A percentile compares a stretch with the other conserved stretches of the same genome.
phyloP scores from a whole-genome alignment of 768 basidiomycete species.

The Mycena rebaudengoi region DNA sequence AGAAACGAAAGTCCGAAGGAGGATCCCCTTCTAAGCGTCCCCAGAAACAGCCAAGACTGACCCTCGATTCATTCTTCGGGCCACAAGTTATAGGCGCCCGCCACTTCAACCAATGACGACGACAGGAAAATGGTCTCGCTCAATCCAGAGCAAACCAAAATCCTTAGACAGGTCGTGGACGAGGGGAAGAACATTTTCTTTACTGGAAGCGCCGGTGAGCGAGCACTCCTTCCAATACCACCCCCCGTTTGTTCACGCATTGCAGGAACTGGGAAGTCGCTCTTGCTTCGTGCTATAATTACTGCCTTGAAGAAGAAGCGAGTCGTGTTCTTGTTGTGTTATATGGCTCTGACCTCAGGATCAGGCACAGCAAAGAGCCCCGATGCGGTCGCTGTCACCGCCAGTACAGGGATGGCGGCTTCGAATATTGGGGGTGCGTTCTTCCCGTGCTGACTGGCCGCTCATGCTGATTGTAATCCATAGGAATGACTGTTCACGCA shows the following conservation, averaged over 20 bases:
- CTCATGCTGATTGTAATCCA: conserved; percentile 52
- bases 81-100: conserved; percentile 22
- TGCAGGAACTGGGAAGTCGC: conserved; percentile 84
- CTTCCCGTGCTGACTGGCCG: conserved; percentile 28
- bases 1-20: conserved; percentile 24
- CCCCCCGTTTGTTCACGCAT: conserved; percentile 35
- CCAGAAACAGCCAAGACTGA: conserved; percentile 16
- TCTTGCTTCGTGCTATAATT: conserved; percentile 82
- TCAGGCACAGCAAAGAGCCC: too few relatives aligned
- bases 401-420: conserved; percentile 77
- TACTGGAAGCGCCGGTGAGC: conserved; percentile 78
- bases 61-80: conserved; percentile 25
- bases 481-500: conserved; percentile 78
- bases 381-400: conserved; percentile 77
- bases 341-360: too few relatives aligned
- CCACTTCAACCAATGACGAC: conserved; percentile 21
- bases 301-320: conserved; percentile 57
- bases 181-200: conserved; percentile 75
- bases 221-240: conserved; percentile 32
- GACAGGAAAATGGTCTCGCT: conserved; percentile 25
- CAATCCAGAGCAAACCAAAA: conserved; percentile 66
- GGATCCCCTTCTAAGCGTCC: conserved; percentile 16
- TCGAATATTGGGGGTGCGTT: conserved; percentile 70
- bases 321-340: too few relatives aligned
- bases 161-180: conserved; percentile 68